These are phyloP conservation scores for Colletotrichum lini DNA, from an alignment of 2,329 filamentous ascomycete genomes.

Conservation along the genomic window DNA sequence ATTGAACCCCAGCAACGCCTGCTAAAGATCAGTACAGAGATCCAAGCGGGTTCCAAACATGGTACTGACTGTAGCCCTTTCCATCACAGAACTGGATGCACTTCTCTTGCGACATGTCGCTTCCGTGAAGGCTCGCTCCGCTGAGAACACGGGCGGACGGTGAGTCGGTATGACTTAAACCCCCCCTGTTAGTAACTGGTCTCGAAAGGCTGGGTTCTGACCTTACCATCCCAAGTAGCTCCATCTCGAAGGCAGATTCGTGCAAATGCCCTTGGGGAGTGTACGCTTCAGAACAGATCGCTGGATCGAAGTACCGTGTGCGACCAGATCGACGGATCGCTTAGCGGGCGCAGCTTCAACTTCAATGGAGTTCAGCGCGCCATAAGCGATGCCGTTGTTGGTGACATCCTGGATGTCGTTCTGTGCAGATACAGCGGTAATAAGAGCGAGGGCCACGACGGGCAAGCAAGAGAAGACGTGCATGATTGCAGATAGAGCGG, in stretches of 20 bases:
- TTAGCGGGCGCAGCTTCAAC: neutral
- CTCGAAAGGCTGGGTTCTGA: no score
- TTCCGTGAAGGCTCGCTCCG: neutral
- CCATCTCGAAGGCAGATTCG: conserved; percentile 6
- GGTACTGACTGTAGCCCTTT: conserved; percentile 42
- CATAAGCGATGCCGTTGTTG: neutral
- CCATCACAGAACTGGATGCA: conserved; percentile 65
- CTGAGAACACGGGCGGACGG: neutral
- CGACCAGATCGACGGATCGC: neutral
- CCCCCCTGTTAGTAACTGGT: no score
- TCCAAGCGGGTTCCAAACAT: neutral
- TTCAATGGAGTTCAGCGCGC: neutral
- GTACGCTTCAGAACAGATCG: neutral
- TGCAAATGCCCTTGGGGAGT: neutral
- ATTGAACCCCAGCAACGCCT: conserved; percentile 60
- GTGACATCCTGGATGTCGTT: neutral
- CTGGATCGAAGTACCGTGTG: neutral
- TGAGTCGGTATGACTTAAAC: neutral
- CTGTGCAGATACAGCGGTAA: neutral
- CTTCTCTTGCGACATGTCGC: conserved; percentile 49
- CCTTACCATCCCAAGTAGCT: conserved; percentile 21
- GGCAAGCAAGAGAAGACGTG: neutral
- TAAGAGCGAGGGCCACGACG: neutral
- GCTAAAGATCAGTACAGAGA: neutral
- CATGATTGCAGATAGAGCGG: conserved; percentile 29